These are phyloP conservation scores for Globisporangium parvum DNA, from an alignment of 352 stramenopile genomes.

Conservation along the genomic window DNA sequence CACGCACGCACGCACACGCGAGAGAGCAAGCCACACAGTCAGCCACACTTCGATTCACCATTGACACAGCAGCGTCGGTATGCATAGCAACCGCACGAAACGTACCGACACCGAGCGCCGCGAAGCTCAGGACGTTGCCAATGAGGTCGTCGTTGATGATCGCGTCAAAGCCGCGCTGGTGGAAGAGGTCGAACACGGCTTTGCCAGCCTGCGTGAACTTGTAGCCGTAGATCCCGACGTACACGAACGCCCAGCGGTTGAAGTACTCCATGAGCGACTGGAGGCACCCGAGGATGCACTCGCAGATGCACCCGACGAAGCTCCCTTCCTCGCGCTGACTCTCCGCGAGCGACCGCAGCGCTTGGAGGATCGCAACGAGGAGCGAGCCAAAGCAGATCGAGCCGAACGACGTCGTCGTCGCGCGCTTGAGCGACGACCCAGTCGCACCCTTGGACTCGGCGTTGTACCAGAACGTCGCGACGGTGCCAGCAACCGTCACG, in stretches of 20 bases:
- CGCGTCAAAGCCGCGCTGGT: slow-evolving; percentile 89
- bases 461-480: slow-evolving; percentile 95
- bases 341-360: slow-evolving; percentile 74
- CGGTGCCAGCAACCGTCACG: slow-evolving; percentile 88
- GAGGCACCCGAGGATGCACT: slow-evolving; percentile 80
- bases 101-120: slow-evolving; percentile 82
- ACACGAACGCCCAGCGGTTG: slow-evolving; percentile 93
- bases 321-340: slow-evolving; percentile 66
- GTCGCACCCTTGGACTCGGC: slow-evolving; percentile 83
- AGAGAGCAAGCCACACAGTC: too few species aligned
- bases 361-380: slow-evolving; percentile 91
- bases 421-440: slow-evolving; percentile 72
- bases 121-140: slow-evolving; percentile 88
- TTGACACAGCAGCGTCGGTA: too few species aligned
- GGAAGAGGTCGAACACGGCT: slow-evolving; percentile 92
- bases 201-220: slow-evolving; percentile 91
- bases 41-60: too few species aligned
- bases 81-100: too few species aligned
- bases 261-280: slow-evolving; percentile 90
- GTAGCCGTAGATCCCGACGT: slow-evolving; percentile 92
- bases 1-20: not conserved
- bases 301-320: slow-evolving; percentile 64
- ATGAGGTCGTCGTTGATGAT: slow-evolving; percentile 97
- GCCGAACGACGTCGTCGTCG: slow-evolving; percentile 90
- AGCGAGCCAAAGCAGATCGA: slow-evolving; percentile 95